Evolutionary conservation across 2,329 filamentous ascomycete genomes (phyloP).

Genomic region (Lachnum nothofagi): DNA sequence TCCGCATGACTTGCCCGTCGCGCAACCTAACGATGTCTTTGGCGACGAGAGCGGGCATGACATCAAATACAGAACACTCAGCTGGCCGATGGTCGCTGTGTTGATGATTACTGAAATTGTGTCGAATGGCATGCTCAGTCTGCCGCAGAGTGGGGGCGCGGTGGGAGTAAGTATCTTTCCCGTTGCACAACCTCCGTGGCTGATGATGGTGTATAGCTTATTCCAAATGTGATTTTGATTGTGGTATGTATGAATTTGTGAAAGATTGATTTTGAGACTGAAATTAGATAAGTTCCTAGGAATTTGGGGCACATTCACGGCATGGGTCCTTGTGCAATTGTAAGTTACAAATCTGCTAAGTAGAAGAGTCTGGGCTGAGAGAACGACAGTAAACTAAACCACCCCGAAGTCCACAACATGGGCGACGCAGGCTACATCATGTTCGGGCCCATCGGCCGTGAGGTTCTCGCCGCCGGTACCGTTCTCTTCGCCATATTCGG

Average conservation of each 20-base stretch:
- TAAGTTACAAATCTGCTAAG: constrained; percentile 12
- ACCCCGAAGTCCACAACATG: constrained; percentile 47
- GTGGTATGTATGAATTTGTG: constrained; percentile 5
- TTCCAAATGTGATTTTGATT: constrained; percentile 18
- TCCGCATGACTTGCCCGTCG: too few relatives aligned
- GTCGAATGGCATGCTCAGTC: constrained; percentile 48
- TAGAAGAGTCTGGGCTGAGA: constrained; percentile 13
- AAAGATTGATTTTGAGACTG: neutral
- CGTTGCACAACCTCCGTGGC: neutral
- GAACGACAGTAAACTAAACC: constrained; percentile 13
- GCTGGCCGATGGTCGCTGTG: constrained; percentile 47
- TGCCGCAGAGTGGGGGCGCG: constrained; percentile 47
- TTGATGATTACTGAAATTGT: constrained; percentile 55
- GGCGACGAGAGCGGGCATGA: constrained; percentile 35
- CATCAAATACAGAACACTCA: constrained; percentile 51
- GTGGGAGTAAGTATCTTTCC: constrained; percentile 38
- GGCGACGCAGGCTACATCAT: constrained; percentile 51
- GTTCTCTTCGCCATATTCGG: constrained; percentile 49
- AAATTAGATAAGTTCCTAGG: constrained; percentile 7
- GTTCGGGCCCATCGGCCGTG: constrained; percentile 48
- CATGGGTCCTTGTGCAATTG: constrained; percentile 15
- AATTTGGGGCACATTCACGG: constrained; percentile 15
- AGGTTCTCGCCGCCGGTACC: constrained; percentile 45
- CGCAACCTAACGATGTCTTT: constrained; percentile 35
- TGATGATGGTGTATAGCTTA: constrained; percentile 4